A percentile compares a stretch with the other conserved stretches of the same genome.
Evolutionary conservation across 2,329 filamentous ascomycete species (phyloP).

Genomic region (Penicillium crustosum): DNA sequence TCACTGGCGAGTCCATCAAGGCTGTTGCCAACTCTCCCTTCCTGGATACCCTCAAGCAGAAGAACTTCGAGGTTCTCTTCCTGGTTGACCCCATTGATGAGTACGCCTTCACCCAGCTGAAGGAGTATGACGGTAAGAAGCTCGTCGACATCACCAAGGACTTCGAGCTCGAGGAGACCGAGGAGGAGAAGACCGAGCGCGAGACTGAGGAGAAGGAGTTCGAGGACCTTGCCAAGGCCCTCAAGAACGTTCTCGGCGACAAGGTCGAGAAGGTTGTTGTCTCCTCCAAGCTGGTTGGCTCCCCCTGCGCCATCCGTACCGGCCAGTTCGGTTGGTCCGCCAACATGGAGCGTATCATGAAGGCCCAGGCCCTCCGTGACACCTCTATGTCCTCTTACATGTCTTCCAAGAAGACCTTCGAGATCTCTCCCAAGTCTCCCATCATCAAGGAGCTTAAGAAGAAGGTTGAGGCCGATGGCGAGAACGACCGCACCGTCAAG

Average conservation of each 20-base stretch:
- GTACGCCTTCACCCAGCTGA: constrained; percentile 99
- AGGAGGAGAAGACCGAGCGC: constrained; percentile 96
- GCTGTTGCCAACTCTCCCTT: constrained; percentile 97
- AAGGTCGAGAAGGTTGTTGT: constrained; percentile 99
- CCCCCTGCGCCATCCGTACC: constrained; percentile 97
- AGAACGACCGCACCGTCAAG: constrained; percentile 99
- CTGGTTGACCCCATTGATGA: constrained; percentile 98
- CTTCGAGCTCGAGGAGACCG: constrained; percentile 99
- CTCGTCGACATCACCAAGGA: constrained; percentile 99
- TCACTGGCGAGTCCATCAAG: constrained; percentile 99
- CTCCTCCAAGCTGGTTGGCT: constrained; percentile 90
- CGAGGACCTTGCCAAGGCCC: constrained; percentile 88
- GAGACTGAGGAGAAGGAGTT: constrained; percentile 98
- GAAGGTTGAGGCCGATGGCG: constrained; percentile 96
- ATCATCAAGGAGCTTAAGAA: constrained; percentile 99
- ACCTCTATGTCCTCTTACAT: constrained; percentile 99
- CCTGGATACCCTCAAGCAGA: constrained; percentile 97
- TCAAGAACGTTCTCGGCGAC: constrained; percentile 99
- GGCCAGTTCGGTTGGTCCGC: constrained; percentile 99
- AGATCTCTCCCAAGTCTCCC: constrained; percentile 97
- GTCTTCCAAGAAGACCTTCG: constrained; percentile 99
- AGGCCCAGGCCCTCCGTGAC: constrained; percentile 99
- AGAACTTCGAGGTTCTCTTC: constrained; percentile 99
- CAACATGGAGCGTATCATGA: constrained; percentile 99
- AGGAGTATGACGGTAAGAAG: constrained; percentile 99